Base-by-base conservation (phyloP, 495 filamentous ascomycete species). In the Penicillium desertorum region DNA sequence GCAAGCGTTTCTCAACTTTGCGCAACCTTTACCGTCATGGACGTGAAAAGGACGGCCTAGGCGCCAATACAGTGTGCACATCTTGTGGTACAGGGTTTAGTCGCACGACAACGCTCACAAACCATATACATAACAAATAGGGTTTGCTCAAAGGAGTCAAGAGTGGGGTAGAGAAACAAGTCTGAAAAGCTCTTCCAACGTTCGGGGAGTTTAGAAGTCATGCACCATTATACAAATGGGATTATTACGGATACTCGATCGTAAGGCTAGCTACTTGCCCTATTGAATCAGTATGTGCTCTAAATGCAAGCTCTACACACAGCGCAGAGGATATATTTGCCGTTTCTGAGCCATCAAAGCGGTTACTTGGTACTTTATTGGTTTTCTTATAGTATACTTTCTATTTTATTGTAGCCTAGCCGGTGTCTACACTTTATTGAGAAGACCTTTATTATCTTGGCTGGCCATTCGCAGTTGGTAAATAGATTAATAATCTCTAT, bases 361-460 rank as follows among this genome's bases (percentile, higher is more conserved):
- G 42, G 42, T 44, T 44, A 12, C 1, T 44, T 44, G 42, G 20
- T 44, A 22, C 42, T 44, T 44, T 44, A 5, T 23, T 44, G n/a
- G 42, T 44, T 22, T 23, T 44, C 17, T 22, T 44, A 44, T 44
- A 44, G n/a, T 44, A n/a, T n/a, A n/a, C n/a, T n/a, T n/a, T n/a
- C n/a, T n/a, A n/a, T n/a, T n/a, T n/a, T n/a, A n/a, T n/a, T n/a
- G n/a, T n/a, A n/a, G n/a, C n/a, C n/a, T n/a, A n/a, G n/a, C n/a
- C n/a, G n/a, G n/a, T n/a, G n/a, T n/a, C n/a, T n/a, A n/a, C 12
- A 44, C 5, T 22, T 17, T 22, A 10, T 19, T 22, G 19, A 19
- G n/a, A 44, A 44, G n/a, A 20, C 41, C 41, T 44, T 20, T 44
- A 22, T 10, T 22, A 44, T 44, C 41, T 44, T 44, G 41, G 41